Base-by-base conservation (phyloP, 2,329 filamentous ascomycete genomes). In the Remersonia thermophila region DNA sequence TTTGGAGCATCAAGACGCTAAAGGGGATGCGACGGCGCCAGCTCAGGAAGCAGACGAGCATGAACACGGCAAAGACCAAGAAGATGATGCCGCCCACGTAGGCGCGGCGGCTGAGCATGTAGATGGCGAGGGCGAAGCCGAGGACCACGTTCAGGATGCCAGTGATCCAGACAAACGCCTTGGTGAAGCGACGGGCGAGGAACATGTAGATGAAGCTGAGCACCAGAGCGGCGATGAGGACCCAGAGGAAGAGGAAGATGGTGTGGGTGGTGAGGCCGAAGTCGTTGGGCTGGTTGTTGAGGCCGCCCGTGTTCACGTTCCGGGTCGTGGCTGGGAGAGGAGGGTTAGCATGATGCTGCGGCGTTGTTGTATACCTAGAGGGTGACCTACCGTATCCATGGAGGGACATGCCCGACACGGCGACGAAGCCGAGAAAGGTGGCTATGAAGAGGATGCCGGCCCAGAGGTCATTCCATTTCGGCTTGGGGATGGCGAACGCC, bases 21-120 rank as follows among this genome's bases (percentile, higher is more conserved):
- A 94, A 95, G 0, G 86, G 89, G 41, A 96, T 95, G 35, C 87
- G 73, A 13, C 74, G 79, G 37, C 89, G 89, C 87, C 89, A 96
- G 33, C 74, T 80, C 52, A 82, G 78, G 63, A 95, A 95, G 53
- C 78, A 85, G 52, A 93, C 69, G 38, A 84, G 71, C 41, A 80
- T 72, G 58, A 94, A 87, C 32, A 81, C 59, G n/a, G 73, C 68
- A 52, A 95, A 93, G 38, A 94, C 54, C 11, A 93, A 63, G 56
- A 91, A 94, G 0, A 93, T 79, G 28, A 95, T 89, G 26, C 83
- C 89, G 9, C 83, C 86, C 6, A 79, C 81, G 60, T 77, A 94
- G 55, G 89, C 83, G 39, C 71, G 71, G 30, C 74, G 67, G 41
- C 70, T 77, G 30, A 94, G 73, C 66, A 93, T 93, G 59, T 86